Percentiles rank a stretch among this genome's conserved stretches.
Conservation (phyloP, 2,329 filamentous ascomycete species). For the Sarocladium brachiariae region DNA sequence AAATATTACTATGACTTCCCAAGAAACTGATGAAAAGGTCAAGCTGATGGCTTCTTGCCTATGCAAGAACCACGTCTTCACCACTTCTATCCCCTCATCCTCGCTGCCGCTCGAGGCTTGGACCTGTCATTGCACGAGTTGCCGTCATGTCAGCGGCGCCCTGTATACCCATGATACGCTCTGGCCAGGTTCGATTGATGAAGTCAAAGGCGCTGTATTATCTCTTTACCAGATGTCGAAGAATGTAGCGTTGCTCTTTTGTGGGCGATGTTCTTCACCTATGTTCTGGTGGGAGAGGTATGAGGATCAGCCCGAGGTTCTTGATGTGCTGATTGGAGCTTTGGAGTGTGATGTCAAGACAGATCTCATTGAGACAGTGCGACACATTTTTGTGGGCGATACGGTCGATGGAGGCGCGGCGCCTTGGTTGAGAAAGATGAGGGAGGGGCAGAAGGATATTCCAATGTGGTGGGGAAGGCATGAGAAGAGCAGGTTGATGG, state of each 20-base stretch:
- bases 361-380: conserved; percentile 24
- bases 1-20: neutral
- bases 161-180: conserved; percentile 29
- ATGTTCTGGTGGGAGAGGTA: conserved; percentile 30
- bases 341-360: conserved; percentile 22
- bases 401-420: conserved; percentile 46
- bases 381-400: conserved; percentile 40
- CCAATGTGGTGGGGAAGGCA: conserved; percentile 21
- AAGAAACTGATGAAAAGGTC: neutral
- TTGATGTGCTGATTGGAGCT: conserved; percentile 31
- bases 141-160: conserved; percentile 36
- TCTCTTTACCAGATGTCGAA: conserved; percentile 28
- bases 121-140: conserved; percentile 43
- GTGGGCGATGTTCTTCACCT: conserved; percentile 32
- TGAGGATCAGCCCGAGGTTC: conserved; percentile 7
- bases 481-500: conserved; percentile 20
- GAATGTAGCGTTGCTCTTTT: conserved; percentile 30
- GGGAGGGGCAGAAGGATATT: conserved; percentile 20
- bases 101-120: conserved; percentile 32
- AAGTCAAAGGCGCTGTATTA: conserved; percentile 12
- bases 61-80: conserved; percentile 36
- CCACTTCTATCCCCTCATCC: conserved; percentile 23
- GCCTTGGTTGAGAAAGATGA: conserved; percentile 32
- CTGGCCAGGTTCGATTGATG: conserved; percentile 29
- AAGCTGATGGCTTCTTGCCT: conserved; percentile 26